Conservation (phyloP, 169 alveolate genomes). For the Cryptosporidium xiaoi region DNA sequence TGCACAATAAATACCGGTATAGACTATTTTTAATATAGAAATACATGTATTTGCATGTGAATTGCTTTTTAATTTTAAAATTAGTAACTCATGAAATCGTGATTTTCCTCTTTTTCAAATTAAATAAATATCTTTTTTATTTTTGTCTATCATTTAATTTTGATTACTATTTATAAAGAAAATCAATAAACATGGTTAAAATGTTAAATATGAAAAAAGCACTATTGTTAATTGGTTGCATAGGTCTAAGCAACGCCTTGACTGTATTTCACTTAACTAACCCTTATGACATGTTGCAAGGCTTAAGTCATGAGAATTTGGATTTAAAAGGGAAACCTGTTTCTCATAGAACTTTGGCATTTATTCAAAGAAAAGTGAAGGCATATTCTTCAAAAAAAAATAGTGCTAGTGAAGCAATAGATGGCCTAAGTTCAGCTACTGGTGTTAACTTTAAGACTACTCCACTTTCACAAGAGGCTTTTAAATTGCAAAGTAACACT, state of each 20-base stretch:
- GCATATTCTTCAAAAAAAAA: conserved; percentile 9
- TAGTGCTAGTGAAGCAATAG: conserved; percentile 4
- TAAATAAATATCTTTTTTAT: no score
- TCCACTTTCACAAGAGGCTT: conserved; percentile 70
- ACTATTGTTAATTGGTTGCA: background rate
- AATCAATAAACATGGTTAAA: conserved; percentile 7
- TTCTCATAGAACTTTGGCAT: conserved; percentile 55
- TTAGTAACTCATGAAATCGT: background rate
- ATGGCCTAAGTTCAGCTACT: conserved; percentile 11
- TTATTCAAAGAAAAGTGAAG: conserved; percentile 34
- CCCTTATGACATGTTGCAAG: conserved; percentile 66
- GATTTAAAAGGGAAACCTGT: conserved; percentile 47
- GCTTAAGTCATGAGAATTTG: conserved; percentile 48
- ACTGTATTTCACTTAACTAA: conserved; percentile 66
- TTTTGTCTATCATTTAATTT: no score
- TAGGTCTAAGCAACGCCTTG: conserved; percentile 48
- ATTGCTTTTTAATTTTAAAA: background rate
- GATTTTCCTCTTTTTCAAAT: no score
- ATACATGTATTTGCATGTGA: background rate
- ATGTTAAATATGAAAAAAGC: conserved; percentile 20
- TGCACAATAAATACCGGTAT: no score
- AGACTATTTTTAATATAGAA: no score
- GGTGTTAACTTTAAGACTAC: conserved; percentile 43
- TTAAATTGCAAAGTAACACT: conserved; percentile 61
- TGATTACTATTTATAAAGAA: no score